Base-by-base conservation (phyloP, 2,329 filamentous ascomycete genomes). In the Cryphonectria radicalis region DNA sequence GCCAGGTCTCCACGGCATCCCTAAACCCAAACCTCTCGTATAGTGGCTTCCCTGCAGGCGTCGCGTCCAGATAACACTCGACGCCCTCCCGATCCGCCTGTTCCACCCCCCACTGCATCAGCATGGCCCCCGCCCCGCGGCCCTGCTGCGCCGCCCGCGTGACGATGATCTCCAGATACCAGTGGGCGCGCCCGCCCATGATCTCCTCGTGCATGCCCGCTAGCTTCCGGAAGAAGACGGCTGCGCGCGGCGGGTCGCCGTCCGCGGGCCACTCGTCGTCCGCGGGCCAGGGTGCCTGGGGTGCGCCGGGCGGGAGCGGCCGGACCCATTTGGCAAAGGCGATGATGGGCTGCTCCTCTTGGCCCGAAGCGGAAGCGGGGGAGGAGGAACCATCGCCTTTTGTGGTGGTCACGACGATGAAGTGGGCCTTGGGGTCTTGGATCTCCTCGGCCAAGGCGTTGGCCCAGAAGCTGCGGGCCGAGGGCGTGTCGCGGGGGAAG, bases 1-100 rank as follows among this genome's bases (percentile, higher is more conserved):
- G 64, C 19, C 83, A 66, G 60, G 79, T 77, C 2, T 81, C 82
- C 22, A 84, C 72, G 10, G 79, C 76, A 68, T 76, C 75, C 35
- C 3, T 11, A 73, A 86, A 89, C 4, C 86, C 87, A 74, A 83
- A 80, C 73, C 81, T 84, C 71, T 81, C 76, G 77, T 89, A 89
- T 25, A 88, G 68, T 0, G 78, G 80, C 70, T 79, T 82, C 2
- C 84, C 87, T 22, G 80, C 81, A 0, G 80, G 81, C 63, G 86
- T 87, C 11, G 86, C 84, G 71, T 88, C 86, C 1, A 89, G 76
- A 76, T 85, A 89, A 13, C 82, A 80, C 62, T 84, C 82, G 19
- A 79, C 73, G 0, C 81, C 79, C 1, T 80, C 81, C 6, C 77
- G 78, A 74, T 88, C 86, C 0, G 85, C 85, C 72, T 78, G 79